Evolutionary conservation across 768 basidiomycete genomes (phyloP).

Genomic region (Fomitopsis serialis): DNA sequence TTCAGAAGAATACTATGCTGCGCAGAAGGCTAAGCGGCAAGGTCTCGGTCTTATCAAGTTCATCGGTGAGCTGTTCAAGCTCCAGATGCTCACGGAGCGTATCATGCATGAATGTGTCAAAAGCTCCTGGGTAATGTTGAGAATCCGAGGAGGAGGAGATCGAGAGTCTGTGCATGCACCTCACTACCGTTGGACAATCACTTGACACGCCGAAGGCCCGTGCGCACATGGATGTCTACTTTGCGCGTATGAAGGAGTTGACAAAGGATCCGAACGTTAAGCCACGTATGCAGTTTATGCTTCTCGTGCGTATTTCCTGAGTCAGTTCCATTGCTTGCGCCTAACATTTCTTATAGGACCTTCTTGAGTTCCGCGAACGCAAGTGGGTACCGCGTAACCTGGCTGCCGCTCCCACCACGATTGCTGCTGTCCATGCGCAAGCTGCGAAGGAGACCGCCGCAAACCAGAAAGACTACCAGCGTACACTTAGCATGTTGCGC

Average conservation of each 20-base stretch:
- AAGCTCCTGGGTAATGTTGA: conserved; percentile 89
- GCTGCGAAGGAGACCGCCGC: conserved; percentile 88
- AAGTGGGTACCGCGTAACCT: conserved; percentile 74
- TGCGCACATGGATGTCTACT: conserved; percentile 89
- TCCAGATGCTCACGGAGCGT: conserved; percentile 93
- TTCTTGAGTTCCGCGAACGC: conserved; percentile 80
- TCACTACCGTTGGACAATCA: conserved; percentile 79
- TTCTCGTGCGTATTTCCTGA: conserved; percentile 57
- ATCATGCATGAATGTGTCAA: conserved; percentile 98
- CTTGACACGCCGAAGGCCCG: conserved; percentile 79
- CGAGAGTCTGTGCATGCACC: conserved; percentile 88
- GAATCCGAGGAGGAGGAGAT: conserved; percentile 95
- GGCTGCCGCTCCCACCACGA: conserved; percentile 77
- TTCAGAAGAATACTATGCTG: conserved; percentile 89
- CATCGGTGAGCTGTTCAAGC: conserved; percentile 96
- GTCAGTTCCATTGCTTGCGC: neutral
- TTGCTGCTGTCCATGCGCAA: conserved; percentile 86
- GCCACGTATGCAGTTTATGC: conserved; percentile 90
- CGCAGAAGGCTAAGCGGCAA: conserved; percentile 93
- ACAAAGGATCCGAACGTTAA: conserved; percentile 67
- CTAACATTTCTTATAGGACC: conserved; percentile 50
- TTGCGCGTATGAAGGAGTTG: conserved; percentile 82
- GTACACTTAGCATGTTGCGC: conserved; percentile 77
- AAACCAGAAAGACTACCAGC: conserved; percentile 66
- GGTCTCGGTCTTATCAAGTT: conserved; percentile 96